Evolutionary conservation across 371 early-diverging fungal genomes (phyloP).

Genomic region (Rhizoclosmatium hyalinum): DNA sequence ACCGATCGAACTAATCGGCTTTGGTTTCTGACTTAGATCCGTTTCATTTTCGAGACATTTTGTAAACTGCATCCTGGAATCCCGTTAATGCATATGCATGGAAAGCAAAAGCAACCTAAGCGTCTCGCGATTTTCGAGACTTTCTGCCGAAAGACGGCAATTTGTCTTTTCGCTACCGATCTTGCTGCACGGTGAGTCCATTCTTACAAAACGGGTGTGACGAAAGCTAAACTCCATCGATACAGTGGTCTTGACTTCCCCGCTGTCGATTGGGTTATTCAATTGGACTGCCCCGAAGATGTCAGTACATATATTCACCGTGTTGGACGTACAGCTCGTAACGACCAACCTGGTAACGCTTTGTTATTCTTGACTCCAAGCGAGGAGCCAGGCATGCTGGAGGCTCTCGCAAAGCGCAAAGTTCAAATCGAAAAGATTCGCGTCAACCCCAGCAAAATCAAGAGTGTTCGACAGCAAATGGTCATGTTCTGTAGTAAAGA

Average conservation of each 20-base stretch:
- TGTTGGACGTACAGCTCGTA: slow-evolving; percentile 97
- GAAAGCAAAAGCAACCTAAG: slow-evolving; percentile 94
- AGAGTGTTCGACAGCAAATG: slow-evolving; percentile 78
- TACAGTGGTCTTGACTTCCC: slow-evolving; percentile 95
- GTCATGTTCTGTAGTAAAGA: slow-evolving; percentile 91
- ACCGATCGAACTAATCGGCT: neutral
- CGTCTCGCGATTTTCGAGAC: slow-evolving; percentile 89
- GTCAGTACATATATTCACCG: slow-evolving; percentile 97
- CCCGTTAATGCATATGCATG: slow-evolving; percentile 89
- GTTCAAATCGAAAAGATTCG: slow-evolving; percentile 87
- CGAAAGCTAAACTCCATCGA: neutral
- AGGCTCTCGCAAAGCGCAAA: slow-evolving; percentile 71
- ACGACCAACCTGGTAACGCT: slow-evolving; percentile 85
- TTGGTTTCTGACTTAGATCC: slow-evolving; percentile 54
- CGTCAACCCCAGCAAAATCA: slow-evolving; percentile 78
- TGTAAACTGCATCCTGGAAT: slow-evolving; percentile 94
- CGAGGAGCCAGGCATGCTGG: slow-evolving; percentile 84
- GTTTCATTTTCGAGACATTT: slow-evolving; percentile 93
- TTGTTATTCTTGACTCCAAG: slow-evolving; percentile 86
- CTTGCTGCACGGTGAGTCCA: slow-evolving; percentile 80
- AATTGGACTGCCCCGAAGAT: slow-evolving; percentile 97
- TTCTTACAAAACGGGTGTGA: neutral
- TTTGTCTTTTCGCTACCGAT: slow-evolving; percentile 93
- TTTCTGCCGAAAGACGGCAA: slow-evolving; percentile 76
- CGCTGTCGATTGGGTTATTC: slow-evolving; percentile 97